Conservation (phyloP, 495 filamentous ascomycete species). For the Xylaria flabelliformis region DNA sequence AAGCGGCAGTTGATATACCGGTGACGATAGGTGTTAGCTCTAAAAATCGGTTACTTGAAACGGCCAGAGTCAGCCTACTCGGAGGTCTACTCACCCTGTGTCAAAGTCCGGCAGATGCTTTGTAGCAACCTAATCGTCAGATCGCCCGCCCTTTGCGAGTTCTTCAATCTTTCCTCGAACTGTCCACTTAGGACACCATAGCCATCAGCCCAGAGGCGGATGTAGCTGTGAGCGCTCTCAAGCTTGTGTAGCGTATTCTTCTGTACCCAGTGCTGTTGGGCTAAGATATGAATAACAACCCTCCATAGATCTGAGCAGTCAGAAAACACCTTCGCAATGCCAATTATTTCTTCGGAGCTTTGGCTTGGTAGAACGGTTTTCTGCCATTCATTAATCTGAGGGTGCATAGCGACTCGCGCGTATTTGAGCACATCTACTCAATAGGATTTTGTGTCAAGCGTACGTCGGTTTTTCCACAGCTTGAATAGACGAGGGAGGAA, state of each 20-base stretch:
- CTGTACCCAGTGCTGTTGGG: background rate
- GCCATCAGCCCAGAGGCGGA: conserved; percentile 19
- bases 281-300: background rate
- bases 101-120: conserved; percentile 11
- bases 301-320: conserved; percentile 12
- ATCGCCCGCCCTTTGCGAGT: conserved; percentile 12
- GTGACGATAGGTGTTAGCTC: background rate
- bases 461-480: background rate
- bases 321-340: conserved; percentile 7
- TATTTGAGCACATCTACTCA: background rate
- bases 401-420: conserved; percentile 1
- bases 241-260: conserved; percentile 4
- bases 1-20: background rate
- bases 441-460: background rate
- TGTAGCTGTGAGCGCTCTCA: conserved; percentile 14
- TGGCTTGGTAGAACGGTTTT: conserved; percentile 3
- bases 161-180: conserved; percentile 10
- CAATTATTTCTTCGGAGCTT: background rate
- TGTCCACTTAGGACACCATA: background rate
- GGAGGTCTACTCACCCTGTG: background rate
- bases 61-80: background rate
- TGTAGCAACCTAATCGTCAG: conserved; percentile 10
- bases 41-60: background rate
- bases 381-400: conserved; percentile 6
- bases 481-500: too few species aligned